phyloP scores from a whole-genome alignment of 805 yeast species.

The Brettanomyces sp. region DNA sequence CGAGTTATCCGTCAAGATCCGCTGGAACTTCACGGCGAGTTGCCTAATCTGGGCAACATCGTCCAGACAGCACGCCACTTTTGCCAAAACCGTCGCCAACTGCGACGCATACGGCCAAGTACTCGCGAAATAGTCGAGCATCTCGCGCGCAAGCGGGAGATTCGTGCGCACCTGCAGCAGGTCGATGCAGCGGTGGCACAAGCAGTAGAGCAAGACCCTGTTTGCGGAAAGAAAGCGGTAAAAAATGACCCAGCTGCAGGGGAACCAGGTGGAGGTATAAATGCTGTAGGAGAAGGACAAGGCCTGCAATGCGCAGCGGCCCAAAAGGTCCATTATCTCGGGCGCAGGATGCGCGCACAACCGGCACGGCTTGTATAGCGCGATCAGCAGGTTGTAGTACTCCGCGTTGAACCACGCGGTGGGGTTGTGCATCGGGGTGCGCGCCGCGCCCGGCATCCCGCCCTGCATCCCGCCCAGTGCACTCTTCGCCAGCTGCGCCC shows the following conservation, averaged over 20 bases:
- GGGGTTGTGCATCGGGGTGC: conserved; percentile 20
- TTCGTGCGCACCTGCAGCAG: conserved; percentile 36
- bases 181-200: conserved; percentile 39
- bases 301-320: conserved; percentile 36
- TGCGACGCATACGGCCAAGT: conserved; percentile 39
- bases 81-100: conserved; percentile 21
- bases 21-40: not conserved
- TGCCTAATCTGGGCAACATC: not conserved
- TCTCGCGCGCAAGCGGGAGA: conserved; percentile 35
- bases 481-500: conserved; percentile 10
- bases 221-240: conserved; percentile 38
- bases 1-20: conserved; percentile 1
- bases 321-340: conserved; percentile 31
- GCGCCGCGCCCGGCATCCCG: not conserved
- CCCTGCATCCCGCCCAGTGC: conserved; percentile 1
- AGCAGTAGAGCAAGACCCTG: conserved; percentile 36
- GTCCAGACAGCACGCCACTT: conserved; percentile 4
- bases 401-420: conserved; percentile 30
- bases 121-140: conserved; percentile 34
- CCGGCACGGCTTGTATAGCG: conserved; percentile 41
- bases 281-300: conserved; percentile 37
- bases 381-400: conserved; percentile 36
- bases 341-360: conserved; percentile 35
- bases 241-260: conserved; percentile 41
- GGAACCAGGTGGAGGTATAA: conserved; percentile 34